Evolutionary conservation across 176 grass and related monocot species (phyloP).

Genomic region (Eleusine coracana): DNA sequence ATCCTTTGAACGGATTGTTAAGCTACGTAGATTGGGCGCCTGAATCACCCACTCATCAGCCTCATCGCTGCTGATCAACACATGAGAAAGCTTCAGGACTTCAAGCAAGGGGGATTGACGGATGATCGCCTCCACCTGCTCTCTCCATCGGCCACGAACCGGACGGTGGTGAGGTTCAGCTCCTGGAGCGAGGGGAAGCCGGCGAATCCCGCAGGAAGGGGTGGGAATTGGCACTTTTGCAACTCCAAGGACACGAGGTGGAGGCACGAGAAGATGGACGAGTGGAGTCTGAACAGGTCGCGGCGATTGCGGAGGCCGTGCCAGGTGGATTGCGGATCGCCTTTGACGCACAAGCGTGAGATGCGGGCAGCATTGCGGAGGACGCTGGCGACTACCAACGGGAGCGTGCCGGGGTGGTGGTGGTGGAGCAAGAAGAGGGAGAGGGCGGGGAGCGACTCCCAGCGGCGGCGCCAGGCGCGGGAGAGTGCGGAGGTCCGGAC

Average conservation of each 20-base stretch:
- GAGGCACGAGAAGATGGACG: conserved; percentile 20
- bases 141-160: not conserved
- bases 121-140: conserved; percentile 14
- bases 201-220: not conserved
- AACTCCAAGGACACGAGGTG: not conserved
- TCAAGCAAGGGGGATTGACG: not conserved
- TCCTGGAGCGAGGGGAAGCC: conserved; percentile 20
- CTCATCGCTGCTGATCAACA: too few species aligned
- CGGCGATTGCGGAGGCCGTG: not conserved
- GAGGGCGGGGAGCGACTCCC: conserved; percentile 22
- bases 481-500: conserved; percentile 30
- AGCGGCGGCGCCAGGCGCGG: conserved; percentile 41
- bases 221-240: not conserved
- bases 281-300: not conserved
- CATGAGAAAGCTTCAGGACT: not conserved
- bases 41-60: conserved; percentile 9
- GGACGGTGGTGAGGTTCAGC: not conserved
- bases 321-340: too few species aligned
- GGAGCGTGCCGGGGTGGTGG: not conserved
- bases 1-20: not conserved
- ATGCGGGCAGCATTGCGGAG: not conserved
- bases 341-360: not conserved
- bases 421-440: not conserved
- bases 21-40: not conserved
- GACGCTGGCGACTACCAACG: not conserved